phyloP scores from a whole-genome alignment of 2,329 filamentous ascomycete genomes.

The Xylaria sp. region DNA sequence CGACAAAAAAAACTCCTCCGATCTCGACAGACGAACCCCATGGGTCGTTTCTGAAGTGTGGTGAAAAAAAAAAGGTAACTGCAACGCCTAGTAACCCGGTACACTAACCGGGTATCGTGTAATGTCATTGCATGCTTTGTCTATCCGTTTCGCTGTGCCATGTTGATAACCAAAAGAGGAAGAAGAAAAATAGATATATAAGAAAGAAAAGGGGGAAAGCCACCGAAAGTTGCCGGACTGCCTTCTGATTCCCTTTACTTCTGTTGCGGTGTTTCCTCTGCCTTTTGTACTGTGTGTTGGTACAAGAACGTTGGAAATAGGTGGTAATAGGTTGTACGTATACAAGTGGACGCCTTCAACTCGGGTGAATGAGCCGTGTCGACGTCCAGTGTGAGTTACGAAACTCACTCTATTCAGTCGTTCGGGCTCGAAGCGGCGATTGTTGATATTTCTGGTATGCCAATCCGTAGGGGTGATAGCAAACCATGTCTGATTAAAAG shows the following conservation, averaged over 20 bases:
- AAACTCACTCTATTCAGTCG: conserved; percentile 11
- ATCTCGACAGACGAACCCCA: too few species aligned
- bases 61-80: background rate
- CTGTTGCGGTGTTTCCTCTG: background rate
- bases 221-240: conserved; percentile 10
- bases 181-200: background rate
- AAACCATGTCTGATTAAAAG: background rate
- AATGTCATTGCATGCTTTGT: conserved; percentile 13
- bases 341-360: conserved; percentile 1
- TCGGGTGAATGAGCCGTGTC: conserved; percentile 1
- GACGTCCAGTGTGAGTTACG: conserved; percentile 1
- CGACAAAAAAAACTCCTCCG: background rate
- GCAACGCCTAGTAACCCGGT: conserved; percentile 4
- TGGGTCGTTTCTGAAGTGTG: background rate
- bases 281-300: background rate
- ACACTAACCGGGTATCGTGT: conserved; percentile 13
- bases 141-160: conserved; percentile 13
- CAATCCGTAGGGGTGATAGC: background rate
- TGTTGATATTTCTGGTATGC: background rate
- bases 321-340: background rate
- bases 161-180: background rate
- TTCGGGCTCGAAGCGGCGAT: conserved; percentile 1
- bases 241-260: background rate
- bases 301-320: conserved; percentile 9
- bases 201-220: conserved; percentile 2